Evolutionary conservation across 352 stramenopile genomes (phyloP).

Genomic region (Phytophthora idaei): DNA sequence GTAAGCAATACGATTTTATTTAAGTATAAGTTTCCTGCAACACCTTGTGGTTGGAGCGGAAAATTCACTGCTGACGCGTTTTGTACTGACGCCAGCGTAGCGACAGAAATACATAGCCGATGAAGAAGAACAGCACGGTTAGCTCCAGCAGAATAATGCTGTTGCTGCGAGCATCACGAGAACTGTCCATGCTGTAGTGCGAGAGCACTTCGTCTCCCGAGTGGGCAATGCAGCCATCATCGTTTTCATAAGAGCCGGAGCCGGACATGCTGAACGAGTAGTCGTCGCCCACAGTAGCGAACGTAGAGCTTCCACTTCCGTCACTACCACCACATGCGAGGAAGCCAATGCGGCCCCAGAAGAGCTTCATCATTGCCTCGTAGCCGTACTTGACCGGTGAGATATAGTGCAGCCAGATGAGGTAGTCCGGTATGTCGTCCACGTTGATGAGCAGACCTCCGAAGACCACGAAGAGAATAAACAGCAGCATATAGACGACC

Average conservation of each 20-base stretch:
- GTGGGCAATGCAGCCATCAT: conserved; percentile 42
- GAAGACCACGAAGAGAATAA: conserved; percentile 50
- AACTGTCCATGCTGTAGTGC: conserved; percentile 52
- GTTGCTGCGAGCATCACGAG: conserved; percentile 35
- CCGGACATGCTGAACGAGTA: conserved; percentile 26
- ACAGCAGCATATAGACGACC: conserved; percentile 37
- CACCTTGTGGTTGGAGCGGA: too few species aligned
- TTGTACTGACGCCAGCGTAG: conserved; percentile 42
- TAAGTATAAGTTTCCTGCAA: too few species aligned
- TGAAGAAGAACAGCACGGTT: conserved; percentile 38
- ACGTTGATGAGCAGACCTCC: conserved; percentile 54
- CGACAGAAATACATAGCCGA: conserved; percentile 42
- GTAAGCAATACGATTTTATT: too few species aligned
- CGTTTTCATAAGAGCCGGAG: conserved; percentile 23
- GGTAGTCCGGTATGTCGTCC: conserved; percentile 51
- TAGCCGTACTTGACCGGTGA: conserved; percentile 53
- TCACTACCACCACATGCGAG: conserved; percentile 28
- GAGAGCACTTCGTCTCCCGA: conserved; percentile 52
- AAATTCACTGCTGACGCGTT: background rate
- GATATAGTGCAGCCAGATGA: conserved; percentile 69
- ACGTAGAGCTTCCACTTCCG: conserved; percentile 26
- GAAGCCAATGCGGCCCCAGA: conserved; percentile 36
- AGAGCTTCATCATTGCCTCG: conserved; percentile 49
- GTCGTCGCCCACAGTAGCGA: conserved; percentile 29
- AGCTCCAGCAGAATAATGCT: conserved; percentile 50